Evolutionary conservation across 768 basidiomycete genomes (phyloP).

Genomic region (Leccinum rimulosum): DNA sequence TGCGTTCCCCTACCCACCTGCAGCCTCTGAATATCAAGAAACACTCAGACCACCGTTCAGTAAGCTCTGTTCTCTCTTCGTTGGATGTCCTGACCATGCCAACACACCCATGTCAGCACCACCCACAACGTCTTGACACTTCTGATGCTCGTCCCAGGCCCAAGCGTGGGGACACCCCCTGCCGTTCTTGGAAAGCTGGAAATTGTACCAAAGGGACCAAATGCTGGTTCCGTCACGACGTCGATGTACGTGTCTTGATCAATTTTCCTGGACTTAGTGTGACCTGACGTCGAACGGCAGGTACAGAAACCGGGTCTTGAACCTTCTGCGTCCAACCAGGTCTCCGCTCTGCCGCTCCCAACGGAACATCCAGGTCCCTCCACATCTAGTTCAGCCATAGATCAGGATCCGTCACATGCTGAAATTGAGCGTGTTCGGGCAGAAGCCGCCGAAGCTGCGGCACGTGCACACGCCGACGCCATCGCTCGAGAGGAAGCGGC

Average conservation of each 20-base stretch:
- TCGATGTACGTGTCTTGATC: conserved; percentile 25
- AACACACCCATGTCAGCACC: neutral
- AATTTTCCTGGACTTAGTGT: neutral
- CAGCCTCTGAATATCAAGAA: conserved; percentile 1
- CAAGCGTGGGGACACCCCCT: conserved; percentile 23
- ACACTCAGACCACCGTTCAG: neutral
- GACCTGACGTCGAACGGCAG: neutral
- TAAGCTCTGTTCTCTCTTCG: neutral
- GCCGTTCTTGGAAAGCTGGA: conserved; percentile 37
- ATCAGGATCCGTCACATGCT: neutral
- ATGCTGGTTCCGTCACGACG: conserved; percentile 36
- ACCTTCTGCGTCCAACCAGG: neutral
- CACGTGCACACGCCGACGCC: conserved; percentile 14
- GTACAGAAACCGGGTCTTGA: conserved; percentile 11
- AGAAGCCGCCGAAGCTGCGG: conserved; percentile 15
- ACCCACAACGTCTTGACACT: neutral
- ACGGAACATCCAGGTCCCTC: neutral
- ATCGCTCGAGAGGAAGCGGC: conserved; percentile 39
- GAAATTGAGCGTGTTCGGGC: neutral
- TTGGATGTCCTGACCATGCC: neutral
- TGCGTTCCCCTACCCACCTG: neutral
- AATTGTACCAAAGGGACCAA: conserved; percentile 35
- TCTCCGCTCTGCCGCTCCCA: neutral
- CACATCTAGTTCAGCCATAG: neutral
- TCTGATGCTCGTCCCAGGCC: conserved; percentile 17